Evolutionary conservation across 345 rosid species (phyloP), one percentile per base, ranked within the genome.

Genomic region (Trapa incisa): DNA sequence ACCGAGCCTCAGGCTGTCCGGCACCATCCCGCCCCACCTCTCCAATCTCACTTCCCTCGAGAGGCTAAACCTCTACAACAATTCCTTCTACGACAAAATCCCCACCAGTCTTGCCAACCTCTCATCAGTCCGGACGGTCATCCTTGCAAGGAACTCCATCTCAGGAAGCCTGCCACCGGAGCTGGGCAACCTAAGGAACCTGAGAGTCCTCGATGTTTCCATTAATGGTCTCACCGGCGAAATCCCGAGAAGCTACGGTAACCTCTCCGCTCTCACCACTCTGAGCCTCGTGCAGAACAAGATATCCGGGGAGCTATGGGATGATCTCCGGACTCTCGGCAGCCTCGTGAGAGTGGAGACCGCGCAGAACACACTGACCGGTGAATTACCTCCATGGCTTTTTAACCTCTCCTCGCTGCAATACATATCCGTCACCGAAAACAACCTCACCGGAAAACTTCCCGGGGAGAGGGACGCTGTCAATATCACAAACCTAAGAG

Each of bases 21-120:
- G 71, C 38, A 57, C 62, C 38, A 45, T 68, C 8, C 65, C 71
- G 52, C 8, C 71, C 37, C 53, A 57, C 12, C 70, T 74, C 14
- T 74, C 77, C 68, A 22, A 69, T 10, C 77, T 74, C 43, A 69
- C 53, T 56, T 74, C 72, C 22, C 70, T 74, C 2, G 58, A 36
- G 41, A 1, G 8, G n/a, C 67, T 74, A 36, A 11, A 69, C 37
- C 66, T 74, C 32, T 1, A 14, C 37, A 61, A 6, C 61, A 74
- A 74, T 53, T 69, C 70, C 22, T 65, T 74, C 54, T n/a, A 60
- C 29, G 76, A 72, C 6, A 48, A 45, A n/a, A 68, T 73, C 47
- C 72, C 75, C 17, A 14, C 36, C 3, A 66, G 47, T 13, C 48
- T 68, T 35, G 68, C 65, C 7, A 54, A 15, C 17, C 68, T 73